Evolutionary conservation across 2,329 filamentous ascomycete genomes (phyloP), one percentile per base, ranked within the genome.

Genomic region (Biscogniauxia mediterranea): DNA sequence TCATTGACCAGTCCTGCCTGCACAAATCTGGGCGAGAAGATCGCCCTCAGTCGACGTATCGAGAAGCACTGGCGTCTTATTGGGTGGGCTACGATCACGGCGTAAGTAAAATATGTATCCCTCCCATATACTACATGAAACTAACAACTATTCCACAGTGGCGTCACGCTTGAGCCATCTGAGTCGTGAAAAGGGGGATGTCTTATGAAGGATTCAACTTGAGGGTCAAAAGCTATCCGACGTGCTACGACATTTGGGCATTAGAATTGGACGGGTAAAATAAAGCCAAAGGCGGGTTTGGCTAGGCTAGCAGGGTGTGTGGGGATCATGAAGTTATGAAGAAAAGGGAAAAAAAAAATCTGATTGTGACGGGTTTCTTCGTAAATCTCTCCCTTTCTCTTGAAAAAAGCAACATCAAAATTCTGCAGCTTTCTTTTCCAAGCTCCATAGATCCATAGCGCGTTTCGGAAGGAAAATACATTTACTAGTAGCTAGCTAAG

Each of bases 11-110:
- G 88, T 75, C 93, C 93, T 52, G 95, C 95, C 61, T 99, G 95
- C 83, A 99, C 95, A 56, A 94, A 96, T 76, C 89, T 97, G 74
- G 93, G 93, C 68, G 94, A 99, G 84, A 98, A 99, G 89, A 93
- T 99, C 73, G 95, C 95, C 51, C 84, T 99, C 74, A 93, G 89
- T 76, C 86, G 95, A 80, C 91, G 95, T 88, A 97, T 98, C 73
- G 95, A 99, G 80, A 98, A 72, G 69, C 70, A 72, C 52, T 72
- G 70, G 70, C 70, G 70, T 67, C 68, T 72, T 15, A 72, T 72
- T 50, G 70, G 70, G 55, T 72, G 70, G 70, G 70, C 70, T 17
- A 72, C 69, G 52, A 72, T 72, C 52, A 98, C 66, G 21, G 66
- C 66, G 55, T 57, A 61, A 67, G 66, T 66, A 17, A 67, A 4